A percentile compares a stretch with the other conserved stretches of the same genome.
Evolutionary conservation across 1,284 basidiomycete genomes (phyloP).

Genomic region (Coniferiporia sulphurascens): DNA sequence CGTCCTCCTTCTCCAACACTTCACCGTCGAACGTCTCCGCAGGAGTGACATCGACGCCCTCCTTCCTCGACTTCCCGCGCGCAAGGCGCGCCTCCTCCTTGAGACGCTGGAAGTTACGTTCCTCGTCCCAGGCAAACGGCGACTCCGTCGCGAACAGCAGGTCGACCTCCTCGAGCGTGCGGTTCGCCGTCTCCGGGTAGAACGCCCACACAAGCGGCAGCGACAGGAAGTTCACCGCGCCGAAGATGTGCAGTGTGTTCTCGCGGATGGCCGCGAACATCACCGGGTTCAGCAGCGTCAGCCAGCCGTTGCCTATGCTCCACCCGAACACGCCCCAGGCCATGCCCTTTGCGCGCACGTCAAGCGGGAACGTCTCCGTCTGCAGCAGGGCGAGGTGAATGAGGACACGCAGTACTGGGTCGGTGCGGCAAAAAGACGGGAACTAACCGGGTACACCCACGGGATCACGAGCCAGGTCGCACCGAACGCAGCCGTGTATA

Average conservation of each 20-base stretch:
- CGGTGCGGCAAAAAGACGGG: no score
- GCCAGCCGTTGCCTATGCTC: slow-evolving; percentile 48
- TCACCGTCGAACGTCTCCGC: not conserved
- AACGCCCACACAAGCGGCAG: slow-evolving; percentile 47
- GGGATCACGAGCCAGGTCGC: slow-evolving; percentile 59
- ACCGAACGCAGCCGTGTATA: slow-evolving; percentile 44
- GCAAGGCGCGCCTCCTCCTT: slow-evolving; percentile 21
- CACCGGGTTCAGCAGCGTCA: slow-evolving; percentile 28
- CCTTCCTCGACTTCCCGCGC: not conserved
- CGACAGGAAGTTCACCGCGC: slow-evolving; percentile 41
- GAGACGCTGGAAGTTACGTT: slow-evolving; percentile 29
- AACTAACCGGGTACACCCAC: slow-evolving; percentile 34
- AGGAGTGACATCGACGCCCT: not conserved
- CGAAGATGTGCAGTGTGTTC: slow-evolving; percentile 43
- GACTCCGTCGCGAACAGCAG: slow-evolving; percentile 42
- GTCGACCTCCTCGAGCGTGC: slow-evolving; percentile 50
- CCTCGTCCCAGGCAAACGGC: slow-evolving; percentile 44
- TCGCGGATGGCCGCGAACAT: slow-evolving; percentile 33
- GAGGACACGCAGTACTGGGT: not conserved
- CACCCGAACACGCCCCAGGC: slow-evolving; percentile 51
- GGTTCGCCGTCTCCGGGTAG: slow-evolving; percentile 49
- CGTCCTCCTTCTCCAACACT: not conserved
- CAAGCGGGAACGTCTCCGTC: slow-evolving; percentile 57
- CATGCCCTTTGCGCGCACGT: slow-evolving; percentile 52
- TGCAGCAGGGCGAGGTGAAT: slow-evolving; percentile 21